Conservation (phyloP, 768 basidiomycete species). For the Suillus variegatus region DNA sequence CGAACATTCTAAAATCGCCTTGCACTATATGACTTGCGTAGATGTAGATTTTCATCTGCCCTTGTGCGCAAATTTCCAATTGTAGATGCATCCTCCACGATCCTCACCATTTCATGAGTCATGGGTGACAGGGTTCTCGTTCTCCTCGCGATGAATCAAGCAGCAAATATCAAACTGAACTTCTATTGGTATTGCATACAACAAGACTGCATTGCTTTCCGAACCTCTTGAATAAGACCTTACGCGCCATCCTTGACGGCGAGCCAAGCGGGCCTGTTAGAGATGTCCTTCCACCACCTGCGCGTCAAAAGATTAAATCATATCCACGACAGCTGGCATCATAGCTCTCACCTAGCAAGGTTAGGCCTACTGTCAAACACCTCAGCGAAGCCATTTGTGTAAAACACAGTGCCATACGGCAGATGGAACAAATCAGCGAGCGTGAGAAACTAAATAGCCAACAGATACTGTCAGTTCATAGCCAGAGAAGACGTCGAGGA, state of each 20-base stretch:
- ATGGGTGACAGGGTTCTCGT: not conserved
- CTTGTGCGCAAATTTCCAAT: not conserved
- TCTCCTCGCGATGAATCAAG: not conserved
- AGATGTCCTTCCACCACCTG: conserved; percentile 58
- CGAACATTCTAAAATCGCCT: not conserved
- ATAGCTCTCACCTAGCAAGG: conserved; percentile 40
- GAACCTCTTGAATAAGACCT: not conserved
- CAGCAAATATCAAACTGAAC: not conserved
- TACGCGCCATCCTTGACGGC: conserved; percentile 41
- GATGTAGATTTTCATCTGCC: not conserved
- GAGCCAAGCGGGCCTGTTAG: conserved; percentile 46
- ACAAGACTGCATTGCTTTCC: not conserved
- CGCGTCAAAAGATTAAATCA: not conserved
- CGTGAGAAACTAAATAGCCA: conserved; percentile 40
- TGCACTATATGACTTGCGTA: not conserved
- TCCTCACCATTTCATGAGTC: not conserved
- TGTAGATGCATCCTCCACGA: not conserved
- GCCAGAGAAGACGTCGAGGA: not conserved
- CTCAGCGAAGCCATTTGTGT: conserved; percentile 24
- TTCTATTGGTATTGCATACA: not conserved
- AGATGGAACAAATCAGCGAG: conserved; percentile 63
- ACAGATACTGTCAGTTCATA: not conserved
- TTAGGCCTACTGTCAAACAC: conserved; percentile 42
- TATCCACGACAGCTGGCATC: not conserved
- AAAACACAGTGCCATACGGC: conserved; percentile 41